Evolutionary conservation across 768 basidiomycete species (phyloP).

Genomic region (Psilocybe subaeruginosa): DNA sequence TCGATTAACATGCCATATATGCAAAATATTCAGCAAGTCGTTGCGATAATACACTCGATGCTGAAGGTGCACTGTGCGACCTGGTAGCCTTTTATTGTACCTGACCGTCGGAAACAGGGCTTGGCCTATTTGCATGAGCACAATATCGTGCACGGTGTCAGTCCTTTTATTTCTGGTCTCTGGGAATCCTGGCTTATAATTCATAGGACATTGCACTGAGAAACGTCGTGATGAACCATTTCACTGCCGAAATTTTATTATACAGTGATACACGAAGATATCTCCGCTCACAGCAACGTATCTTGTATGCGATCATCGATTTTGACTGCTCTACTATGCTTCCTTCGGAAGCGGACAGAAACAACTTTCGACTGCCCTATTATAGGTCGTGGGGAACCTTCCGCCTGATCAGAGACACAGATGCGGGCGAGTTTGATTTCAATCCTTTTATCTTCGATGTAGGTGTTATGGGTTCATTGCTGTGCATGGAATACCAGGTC

Average conservation of each 20-base stretch:
- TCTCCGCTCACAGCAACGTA: not conserved
- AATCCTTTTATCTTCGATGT: conserved; percentile 20
- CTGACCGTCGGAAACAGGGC: not conserved
- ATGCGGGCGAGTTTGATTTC: not conserved
- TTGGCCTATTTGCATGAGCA: not conserved
- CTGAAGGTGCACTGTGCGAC: not conserved
- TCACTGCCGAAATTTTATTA: not conserved
- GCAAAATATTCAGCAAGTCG: not conserved
- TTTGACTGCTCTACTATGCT: conserved; percentile 21
- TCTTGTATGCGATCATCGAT: conserved; percentile 23
- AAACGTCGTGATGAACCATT: not conserved
- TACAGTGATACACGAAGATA: not conserved
- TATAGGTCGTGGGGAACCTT: conserved; percentile 12
- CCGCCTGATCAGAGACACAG: conserved; percentile 2
- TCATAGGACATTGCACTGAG: not conserved
- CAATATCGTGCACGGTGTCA: not conserved
- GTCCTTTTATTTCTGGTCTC: not conserved
- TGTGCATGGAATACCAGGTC: conserved; percentile 10
- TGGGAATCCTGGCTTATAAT: not conserved
- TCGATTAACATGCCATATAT: not conserved
- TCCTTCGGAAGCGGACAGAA: conserved; percentile 8
- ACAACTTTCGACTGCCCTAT: conserved; percentile 14
- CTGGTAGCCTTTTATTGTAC: not conserved
- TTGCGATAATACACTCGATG: not conserved
- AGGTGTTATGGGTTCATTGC: conserved; percentile 18